A percentile compares a stretch with the other conserved stretches of the same genome.
Evolutionary conservation across 176 grass and related monocot genomes (phyloP).

Genomic region (Triticum turgidum): DNA sequence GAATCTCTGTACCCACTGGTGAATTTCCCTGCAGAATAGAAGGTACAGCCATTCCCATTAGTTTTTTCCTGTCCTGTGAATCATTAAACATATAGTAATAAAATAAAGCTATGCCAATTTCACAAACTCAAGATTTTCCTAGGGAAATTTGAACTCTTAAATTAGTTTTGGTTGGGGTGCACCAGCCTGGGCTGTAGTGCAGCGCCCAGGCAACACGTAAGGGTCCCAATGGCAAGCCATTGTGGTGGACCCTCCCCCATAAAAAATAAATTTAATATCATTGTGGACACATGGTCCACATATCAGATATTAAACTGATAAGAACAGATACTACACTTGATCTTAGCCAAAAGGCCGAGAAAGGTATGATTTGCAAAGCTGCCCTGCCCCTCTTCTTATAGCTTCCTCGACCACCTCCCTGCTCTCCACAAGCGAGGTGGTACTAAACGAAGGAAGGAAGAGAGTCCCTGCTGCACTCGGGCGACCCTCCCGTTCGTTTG

Average conservation of each 20-base stretch:
- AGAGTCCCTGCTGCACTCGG: not conserved
- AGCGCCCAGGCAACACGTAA: not conserved
- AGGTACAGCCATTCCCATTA: too few species aligned
- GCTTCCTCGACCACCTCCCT: not conserved
- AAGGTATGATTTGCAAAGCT: conserved; percentile 1
- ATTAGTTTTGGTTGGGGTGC: not conserved
- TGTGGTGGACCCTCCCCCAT: not conserved
- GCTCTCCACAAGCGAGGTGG: not conserved
- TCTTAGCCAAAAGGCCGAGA: conserved; percentile 83
- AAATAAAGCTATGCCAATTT: too few species aligned
- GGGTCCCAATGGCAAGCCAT: not conserved
- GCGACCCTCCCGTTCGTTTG: not conserved
- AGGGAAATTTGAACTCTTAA: not conserved
- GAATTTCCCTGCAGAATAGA: too few species aligned
- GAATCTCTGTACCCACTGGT: too few species aligned
- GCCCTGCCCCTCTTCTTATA: not conserved
- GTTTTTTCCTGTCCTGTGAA: too few species aligned
- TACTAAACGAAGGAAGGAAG: not conserved
- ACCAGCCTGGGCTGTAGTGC: not conserved
- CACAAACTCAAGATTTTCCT: too few species aligned
- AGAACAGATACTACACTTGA: conserved; percentile 93
- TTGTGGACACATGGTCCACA: conserved; percentile 42
- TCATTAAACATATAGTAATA: too few species aligned
- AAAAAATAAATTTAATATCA: conserved; percentile 87
- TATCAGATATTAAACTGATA: conserved; percentile 95